Evolutionary conservation across 169 alveolate genomes (phyloP).

Genomic region (Ichthyophthirius multifiliis): DNA sequence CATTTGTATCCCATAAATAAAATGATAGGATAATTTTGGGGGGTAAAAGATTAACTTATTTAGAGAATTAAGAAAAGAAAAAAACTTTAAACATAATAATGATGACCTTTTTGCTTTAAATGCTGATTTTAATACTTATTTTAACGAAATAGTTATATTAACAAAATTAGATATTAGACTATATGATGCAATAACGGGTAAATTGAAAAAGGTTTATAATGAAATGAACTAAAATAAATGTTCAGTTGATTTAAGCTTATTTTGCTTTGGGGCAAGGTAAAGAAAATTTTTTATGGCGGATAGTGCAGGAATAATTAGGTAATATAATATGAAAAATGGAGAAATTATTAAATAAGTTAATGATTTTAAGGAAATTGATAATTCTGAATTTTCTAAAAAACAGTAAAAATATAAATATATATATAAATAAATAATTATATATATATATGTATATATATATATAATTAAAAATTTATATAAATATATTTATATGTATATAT

Average conservation of each 20-base stretch:
- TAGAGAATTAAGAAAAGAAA: conserved; percentile 39
- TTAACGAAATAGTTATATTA: conserved; percentile 62
- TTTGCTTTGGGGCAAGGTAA: conserved; percentile 74
- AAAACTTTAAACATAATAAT: conserved; percentile 37
- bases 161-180: conserved; percentile 80
- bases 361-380: conserved; percentile 53
- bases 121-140: conserved; percentile 78
- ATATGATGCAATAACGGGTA: conserved; percentile 73
- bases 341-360: conserved; percentile 64
- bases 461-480: too few species aligned
- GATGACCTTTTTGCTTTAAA: conserved; percentile 68
- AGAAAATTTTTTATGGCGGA: conserved; percentile 78
- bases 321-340: conserved; percentile 80
- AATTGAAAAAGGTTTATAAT: conserved; percentile 63
- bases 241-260: conserved; percentile 57
- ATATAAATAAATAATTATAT: too few species aligned
- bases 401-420: too few species aligned
- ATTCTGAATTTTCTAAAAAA: conserved; percentile 45
- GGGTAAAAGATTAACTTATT: conserved; percentile 69
- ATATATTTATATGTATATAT: too few species aligned
- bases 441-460: too few species aligned
- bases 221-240: conserved; percentile 70
- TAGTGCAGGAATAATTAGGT: conserved; percentile 75
- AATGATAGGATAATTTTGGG: conserved; percentile 62
- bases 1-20: conserved; percentile 28